phyloP scores from a whole-genome alignment of 305 asterid genomes.

The Striga hermonthica region DNA sequence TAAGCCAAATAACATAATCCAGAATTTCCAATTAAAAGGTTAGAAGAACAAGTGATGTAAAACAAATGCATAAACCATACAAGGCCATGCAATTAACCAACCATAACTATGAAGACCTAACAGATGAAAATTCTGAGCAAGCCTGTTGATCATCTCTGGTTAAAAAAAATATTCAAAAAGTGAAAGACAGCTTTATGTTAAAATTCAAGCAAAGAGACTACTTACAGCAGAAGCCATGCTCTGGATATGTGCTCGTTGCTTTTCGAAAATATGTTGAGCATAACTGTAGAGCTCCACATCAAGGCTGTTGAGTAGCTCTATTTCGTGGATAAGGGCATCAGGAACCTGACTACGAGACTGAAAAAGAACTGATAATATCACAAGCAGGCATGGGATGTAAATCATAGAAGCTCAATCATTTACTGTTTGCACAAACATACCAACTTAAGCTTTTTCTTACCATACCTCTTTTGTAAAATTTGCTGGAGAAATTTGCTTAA shows the following conservation, averaged over 20 bases:
- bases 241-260: constrained; percentile 47
- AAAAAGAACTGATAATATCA: constrained; percentile 16
- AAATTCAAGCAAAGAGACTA: constrained; percentile 25
- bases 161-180: no score
- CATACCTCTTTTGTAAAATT: constrained; percentile 89
- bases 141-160: no score
- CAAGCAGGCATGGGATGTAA: constrained; percentile 10
- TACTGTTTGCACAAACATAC: not conserved
- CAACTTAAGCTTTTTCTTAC: not conserved
- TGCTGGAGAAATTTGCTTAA: constrained; percentile 63
- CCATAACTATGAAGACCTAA: no score
- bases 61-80: no score
- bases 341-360: constrained; percentile 74
- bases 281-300: constrained; percentile 76
- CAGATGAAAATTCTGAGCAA: no score
- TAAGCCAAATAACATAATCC: no score
- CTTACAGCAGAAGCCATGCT: constrained; percentile 47
- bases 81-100: no score
- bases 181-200: no score
- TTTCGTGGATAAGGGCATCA: constrained; percentile 57
- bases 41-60: no score
- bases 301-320: constrained; percentile 61
- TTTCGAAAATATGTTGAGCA: constrained; percentile 58
- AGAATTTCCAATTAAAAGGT: no score
- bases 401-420: not conserved